phyloP scores from a whole-genome alignment of 2,329 filamentous ascomycete species.

The Diaporthe eres region DNA sequence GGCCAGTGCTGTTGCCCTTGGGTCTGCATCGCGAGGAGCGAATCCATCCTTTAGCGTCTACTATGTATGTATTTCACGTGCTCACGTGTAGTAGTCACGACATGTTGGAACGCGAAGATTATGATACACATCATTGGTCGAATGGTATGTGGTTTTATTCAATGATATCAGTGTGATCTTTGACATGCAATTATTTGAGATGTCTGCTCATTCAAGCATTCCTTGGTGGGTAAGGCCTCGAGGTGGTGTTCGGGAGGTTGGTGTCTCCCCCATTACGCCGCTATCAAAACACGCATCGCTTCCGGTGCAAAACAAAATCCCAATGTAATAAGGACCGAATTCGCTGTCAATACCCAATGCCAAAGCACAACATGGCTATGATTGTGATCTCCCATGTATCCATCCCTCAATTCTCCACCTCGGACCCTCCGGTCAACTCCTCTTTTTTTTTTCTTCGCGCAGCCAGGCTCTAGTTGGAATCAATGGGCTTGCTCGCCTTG shows the following conservation, averaged over 20 bases:
- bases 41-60: conserved; percentile 35
- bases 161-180: not conserved
- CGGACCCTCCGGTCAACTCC: not conserved
- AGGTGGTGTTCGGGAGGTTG: not conserved
- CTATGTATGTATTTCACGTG: conserved; percentile 38
- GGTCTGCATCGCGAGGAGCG: conserved; percentile 35
- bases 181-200: not conserved
- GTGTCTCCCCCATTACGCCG: conserved; percentile 1
- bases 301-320: not conserved
- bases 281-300: conserved; percentile 19
- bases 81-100: conserved; percentile 35
- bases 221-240: not conserved
- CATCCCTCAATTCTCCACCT: not conserved
- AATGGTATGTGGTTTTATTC: not conserved
- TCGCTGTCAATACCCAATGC: not conserved
- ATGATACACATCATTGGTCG: conserved; percentile 26
- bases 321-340: conserved; percentile 11
- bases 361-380: not conserved
- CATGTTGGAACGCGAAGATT: conserved; percentile 36
- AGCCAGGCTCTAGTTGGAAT: conserved; percentile 3
- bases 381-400: not conserved
- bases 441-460: not conserved
- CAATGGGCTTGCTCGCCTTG: conserved; percentile 48
- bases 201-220: not conserved
- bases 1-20: conserved; percentile 19